These are phyloP conservation scores for Cladosporium sp. DNA, from an alignment of 2,329 filamentous ascomycete genomes.

Conservation along the genomic window DNA sequence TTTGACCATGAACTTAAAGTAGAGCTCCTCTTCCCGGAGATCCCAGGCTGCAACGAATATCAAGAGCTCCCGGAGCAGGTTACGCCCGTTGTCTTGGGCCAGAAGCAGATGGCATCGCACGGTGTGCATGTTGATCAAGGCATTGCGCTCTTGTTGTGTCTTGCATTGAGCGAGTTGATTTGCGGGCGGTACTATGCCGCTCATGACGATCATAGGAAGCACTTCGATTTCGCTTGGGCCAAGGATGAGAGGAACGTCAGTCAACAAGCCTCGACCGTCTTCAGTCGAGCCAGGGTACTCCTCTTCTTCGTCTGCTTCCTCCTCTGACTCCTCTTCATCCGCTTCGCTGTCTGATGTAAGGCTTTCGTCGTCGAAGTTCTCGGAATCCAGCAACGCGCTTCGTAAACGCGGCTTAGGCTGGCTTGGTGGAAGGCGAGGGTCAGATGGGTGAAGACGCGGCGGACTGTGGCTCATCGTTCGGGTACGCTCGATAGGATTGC, in stretches of 20 bases:
- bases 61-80: constrained; percentile 80
- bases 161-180: constrained; percentile 52
- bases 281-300: constrained; percentile 59
- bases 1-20: constrained; percentile 94
- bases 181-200: constrained; percentile 79
- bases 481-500: constrained; percentile 17
- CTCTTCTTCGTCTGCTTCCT: constrained; percentile 68
- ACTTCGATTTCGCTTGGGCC: constrained; percentile 95
- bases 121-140: constrained; percentile 74
- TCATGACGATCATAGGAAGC: constrained; percentile 94
- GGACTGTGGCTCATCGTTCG: constrained; percentile 20
- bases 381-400: constrained; percentile 6
- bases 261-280: constrained; percentile 75
- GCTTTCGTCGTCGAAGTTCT: constrained; percentile 8
- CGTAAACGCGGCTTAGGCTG: constrained; percentile 4
- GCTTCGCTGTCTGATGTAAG: constrained; percentile 32
- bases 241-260: constrained; percentile 89
- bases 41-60: constrained; percentile 98
- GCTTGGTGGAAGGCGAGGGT: constrained; percentile 11
- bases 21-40: constrained; percentile 84
- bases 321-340: constrained; percentile 59
- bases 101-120: constrained; percentile 85
- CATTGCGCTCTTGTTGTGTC: constrained; percentile 49
- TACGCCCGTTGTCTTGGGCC: constrained; percentile 84
- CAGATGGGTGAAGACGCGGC: constrained; percentile 13